These are phyloP conservation scores for Telopea speciosissima DNA, from an alignment of 177 flowering plant species.

Conservation along the genomic window DNA sequence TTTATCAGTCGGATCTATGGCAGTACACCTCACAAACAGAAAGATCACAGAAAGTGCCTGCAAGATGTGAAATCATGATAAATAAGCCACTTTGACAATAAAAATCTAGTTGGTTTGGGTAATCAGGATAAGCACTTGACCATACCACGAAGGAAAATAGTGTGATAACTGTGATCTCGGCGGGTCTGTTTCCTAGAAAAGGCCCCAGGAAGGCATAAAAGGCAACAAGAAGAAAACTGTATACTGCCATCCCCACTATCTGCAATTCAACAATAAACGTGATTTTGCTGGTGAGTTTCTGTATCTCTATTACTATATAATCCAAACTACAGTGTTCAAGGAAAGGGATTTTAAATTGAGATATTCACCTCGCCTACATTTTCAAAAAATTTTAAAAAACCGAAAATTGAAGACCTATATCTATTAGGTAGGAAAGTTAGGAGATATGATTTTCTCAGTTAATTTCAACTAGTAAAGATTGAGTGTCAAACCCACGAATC, in stretches of 20 bases:
- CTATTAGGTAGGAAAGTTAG: background rate
- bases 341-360: background rate
- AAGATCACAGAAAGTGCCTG: slow-evolving; percentile 71
- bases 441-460: background rate
- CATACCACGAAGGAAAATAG: slow-evolving; percentile 66
- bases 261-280: slow-evolving; percentile 27
- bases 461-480: too few relatives aligned
- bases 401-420: too few relatives aligned
- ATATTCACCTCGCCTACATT: too few relatives aligned
- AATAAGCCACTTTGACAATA: background rate
- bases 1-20: slow-evolving; percentile 81
- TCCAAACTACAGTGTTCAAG: background rate
- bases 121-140: background rate
- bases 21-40: slow-evolving; percentile 76
- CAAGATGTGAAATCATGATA: slow-evolving; percentile 6
- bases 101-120: background rate
- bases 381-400: too few relatives aligned
- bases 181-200: slow-evolving; percentile 68
- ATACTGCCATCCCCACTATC: slow-evolving; percentile 77
- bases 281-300: slow-evolving; percentile 1
- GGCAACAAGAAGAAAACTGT: slow-evolving; percentile 56
- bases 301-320: background rate
- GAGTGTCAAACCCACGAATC: slow-evolving; percentile 2
- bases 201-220: slow-evolving; percentile 79
- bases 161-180: slow-evolving; percentile 54